These are phyloP conservation scores for Wickerhamiella allomyrinae DNA, from an alignment of 805 yeast species.

Conservation along the genomic window DNA sequence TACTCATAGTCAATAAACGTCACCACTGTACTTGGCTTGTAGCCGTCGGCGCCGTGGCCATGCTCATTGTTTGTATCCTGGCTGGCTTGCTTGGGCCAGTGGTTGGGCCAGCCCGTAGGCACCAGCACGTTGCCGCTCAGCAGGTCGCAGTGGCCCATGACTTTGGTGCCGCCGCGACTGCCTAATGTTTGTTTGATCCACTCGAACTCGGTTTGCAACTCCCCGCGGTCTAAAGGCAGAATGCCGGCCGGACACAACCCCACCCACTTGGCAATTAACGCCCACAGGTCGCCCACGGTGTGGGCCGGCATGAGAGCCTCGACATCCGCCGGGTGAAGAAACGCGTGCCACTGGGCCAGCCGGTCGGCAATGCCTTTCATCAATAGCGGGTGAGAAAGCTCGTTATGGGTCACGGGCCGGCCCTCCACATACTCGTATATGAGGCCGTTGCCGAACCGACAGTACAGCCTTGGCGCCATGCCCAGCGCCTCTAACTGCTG, in stretches of 20 bases:
- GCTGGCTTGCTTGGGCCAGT: slow-evolving; percentile 4
- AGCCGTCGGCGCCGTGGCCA: background rate
- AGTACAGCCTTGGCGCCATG: slow-evolving; percentile 56
- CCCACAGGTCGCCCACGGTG: slow-evolving; percentile 37
- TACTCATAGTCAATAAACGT: slow-evolving; percentile 61
- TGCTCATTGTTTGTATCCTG: background rate
- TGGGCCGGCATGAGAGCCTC: slow-evolving; percentile 27
- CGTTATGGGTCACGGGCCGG: slow-evolving; percentile 40
- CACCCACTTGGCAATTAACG: slow-evolving; percentile 48
- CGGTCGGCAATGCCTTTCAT: slow-evolving; percentile 49
- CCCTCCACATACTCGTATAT: slow-evolving; percentile 60
- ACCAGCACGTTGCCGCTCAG: slow-evolving; percentile 60
- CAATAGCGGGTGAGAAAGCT: slow-evolving; percentile 34
- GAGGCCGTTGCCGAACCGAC: slow-evolving; percentile 57
- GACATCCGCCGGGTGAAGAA: slow-evolving; percentile 21
- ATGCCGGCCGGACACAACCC: slow-evolving; percentile 39
- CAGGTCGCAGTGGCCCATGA: slow-evolving; percentile 57
- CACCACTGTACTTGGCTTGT: slow-evolving; percentile 16
- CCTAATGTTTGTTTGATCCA: slow-evolving; percentile 38
- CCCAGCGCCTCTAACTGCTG: slow-evolving; percentile 41
- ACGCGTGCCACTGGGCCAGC: slow-evolving; percentile 57
- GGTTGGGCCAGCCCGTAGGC: slow-evolving; percentile 28
- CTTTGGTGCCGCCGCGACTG: slow-evolving; percentile 34
- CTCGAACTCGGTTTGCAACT: slow-evolving; percentile 35
- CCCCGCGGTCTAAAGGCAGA: slow-evolving; percentile 25